Conservation (phyloP, 768 basidiomycete genomes). For the Tylopilus intermedius region DNA sequence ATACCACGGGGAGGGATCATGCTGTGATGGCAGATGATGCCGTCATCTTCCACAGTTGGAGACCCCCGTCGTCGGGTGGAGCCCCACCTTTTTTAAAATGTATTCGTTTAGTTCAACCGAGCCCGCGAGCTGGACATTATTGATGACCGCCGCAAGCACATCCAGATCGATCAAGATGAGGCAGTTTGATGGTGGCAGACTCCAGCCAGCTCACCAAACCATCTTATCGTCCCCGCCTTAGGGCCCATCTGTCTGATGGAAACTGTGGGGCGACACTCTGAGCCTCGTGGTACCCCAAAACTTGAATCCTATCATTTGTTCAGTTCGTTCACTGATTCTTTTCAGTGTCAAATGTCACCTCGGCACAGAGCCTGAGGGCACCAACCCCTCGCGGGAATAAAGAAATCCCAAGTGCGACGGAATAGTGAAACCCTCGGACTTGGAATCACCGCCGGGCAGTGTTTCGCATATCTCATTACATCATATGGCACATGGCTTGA, state of each 20-base stretch:
- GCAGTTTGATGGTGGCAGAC: background rate
- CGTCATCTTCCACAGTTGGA: conserved; percentile 6
- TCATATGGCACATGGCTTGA: background rate
- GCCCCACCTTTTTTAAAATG: conserved; percentile 1
- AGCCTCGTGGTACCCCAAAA: background rate
- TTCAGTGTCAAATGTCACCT: background rate
- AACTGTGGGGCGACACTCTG: background rate
- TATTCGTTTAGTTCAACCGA: conserved; percentile 1
- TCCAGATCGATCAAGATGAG: background rate
- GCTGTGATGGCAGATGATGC: conserved; percentile 2
- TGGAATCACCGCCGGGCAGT: background rate
- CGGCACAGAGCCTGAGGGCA: background rate
- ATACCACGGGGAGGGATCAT: conserved; percentile 11
- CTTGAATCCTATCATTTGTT: background rate
- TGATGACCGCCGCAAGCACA: background rate
- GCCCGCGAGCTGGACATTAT: background rate
- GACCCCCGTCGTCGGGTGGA: conserved; percentile 1
- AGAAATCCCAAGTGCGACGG: background rate
- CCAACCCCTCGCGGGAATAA: background rate
- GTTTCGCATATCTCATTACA: background rate
- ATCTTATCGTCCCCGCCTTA: background rate
- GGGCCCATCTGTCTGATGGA: background rate
- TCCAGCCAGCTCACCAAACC: background rate
- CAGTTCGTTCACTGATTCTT: background rate
- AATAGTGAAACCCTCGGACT: conserved; percentile 1